These are phyloP conservation scores for Sarocladiaceae sp. DNA, from an alignment of 2,329 filamentous ascomycete species.

Conservation along the genomic window DNA sequence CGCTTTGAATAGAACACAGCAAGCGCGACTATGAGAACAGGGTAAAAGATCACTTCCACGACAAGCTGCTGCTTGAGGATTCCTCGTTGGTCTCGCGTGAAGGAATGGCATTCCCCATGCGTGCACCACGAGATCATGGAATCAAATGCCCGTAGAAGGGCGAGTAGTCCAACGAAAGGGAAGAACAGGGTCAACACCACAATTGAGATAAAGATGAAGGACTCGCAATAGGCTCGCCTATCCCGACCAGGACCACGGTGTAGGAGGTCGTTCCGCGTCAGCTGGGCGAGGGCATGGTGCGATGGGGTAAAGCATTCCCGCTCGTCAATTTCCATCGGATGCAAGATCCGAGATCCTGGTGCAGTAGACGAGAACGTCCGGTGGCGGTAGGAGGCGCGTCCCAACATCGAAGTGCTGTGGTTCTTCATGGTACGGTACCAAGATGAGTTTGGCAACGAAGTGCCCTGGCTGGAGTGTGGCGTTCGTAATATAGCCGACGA, in stretches of 20 bases:
- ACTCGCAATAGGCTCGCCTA: conserved; percentile 24
- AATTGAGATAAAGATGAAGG: conserved; percentile 32
- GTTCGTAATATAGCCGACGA: conserved; percentile 5
- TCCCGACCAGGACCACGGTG: conserved; percentile 20
- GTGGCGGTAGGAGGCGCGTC: neutral
- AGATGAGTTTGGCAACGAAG: conserved; percentile 1
- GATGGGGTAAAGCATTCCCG: conserved; percentile 21
- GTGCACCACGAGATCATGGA: conserved; percentile 42
- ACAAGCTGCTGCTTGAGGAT: conserved; percentile 31
- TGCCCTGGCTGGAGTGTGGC: conserved; percentile 1
- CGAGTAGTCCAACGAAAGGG: conserved; percentile 41
- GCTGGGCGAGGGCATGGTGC: conserved; percentile 24
- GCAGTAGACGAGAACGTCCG: neutral
- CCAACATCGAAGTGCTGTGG: neutral
- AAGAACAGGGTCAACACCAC: conserved; percentile 32
- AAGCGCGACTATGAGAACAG: conserved; percentile 24
- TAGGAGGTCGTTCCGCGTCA: conserved; percentile 23
- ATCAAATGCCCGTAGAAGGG: conserved; percentile 38
- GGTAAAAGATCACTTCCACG: conserved; percentile 26
- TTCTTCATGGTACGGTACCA: conserved; percentile 5
- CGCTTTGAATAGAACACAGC: conserved; percentile 24
- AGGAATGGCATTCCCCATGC: conserved; percentile 33
- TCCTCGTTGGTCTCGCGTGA: conserved; percentile 27
- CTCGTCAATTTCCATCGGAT: conserved; percentile 9
- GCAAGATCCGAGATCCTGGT: conserved; percentile 1